Evolutionary conservation across 2,329 filamentous ascomycete species (phyloP).

Genomic region (Uncinocarpus reesii): DNA sequence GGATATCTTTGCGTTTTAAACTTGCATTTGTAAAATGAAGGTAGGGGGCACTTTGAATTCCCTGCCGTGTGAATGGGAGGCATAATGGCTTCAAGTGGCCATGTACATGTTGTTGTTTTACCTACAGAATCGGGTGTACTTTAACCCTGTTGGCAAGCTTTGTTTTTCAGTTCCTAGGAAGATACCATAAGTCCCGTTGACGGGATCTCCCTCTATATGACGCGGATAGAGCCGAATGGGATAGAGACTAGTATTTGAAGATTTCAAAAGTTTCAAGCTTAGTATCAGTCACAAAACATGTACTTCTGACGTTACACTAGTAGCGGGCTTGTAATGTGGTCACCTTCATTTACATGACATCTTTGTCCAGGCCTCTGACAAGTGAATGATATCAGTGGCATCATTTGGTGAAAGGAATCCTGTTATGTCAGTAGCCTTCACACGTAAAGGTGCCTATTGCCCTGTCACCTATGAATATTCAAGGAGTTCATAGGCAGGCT

Average conservation of each 20-base stretch:
- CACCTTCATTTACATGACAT: too few species aligned
- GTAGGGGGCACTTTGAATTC: neutral
- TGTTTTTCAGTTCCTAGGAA: neutral
- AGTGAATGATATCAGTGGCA: too few species aligned
- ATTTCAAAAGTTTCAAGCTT: too few species aligned
- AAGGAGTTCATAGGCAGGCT: too few species aligned
- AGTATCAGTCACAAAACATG: neutral
- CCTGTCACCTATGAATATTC: too few species aligned
- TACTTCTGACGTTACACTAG: too few species aligned
- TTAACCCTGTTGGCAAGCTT: neutral
- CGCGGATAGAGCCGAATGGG: constrained; percentile 7
- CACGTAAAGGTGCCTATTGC: too few species aligned
- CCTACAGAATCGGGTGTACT: neutral
- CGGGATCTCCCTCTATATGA: constrained; percentile 9
- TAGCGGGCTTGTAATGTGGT: too few species aligned
- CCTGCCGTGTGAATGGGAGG: neutral
- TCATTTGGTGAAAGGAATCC: too few species aligned
- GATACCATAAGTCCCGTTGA: constrained; percentile 6
- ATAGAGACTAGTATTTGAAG: neutral
- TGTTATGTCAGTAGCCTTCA: too few species aligned
- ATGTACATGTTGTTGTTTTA: neutral
- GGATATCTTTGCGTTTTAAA: neutral
- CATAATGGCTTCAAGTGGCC: neutral
- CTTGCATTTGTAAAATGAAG: constrained; percentile 1
- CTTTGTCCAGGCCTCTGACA: too few species aligned